Evolutionary conservation across 2,329 filamentous ascomycete species (phyloP).

Genomic region (Alternaria dauci): DNA sequence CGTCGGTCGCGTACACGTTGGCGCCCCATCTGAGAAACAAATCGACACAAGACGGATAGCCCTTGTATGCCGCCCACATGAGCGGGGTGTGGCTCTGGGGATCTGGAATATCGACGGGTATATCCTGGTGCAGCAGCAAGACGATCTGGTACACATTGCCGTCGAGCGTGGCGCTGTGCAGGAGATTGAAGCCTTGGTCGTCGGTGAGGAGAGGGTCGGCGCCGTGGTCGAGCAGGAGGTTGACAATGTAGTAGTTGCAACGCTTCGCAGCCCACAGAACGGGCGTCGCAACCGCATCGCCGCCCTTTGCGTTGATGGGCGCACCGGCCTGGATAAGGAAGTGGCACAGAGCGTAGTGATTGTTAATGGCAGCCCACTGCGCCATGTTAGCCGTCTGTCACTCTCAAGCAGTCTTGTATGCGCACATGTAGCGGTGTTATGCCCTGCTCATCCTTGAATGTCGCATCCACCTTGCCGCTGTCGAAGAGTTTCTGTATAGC

Average conservation of each 20-base stretch:
- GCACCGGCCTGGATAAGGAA: constrained; percentile 88
- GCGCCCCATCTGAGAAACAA: constrained; percentile 94
- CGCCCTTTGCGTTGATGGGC: constrained; percentile 93
- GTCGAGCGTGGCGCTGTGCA: constrained; percentile 96
- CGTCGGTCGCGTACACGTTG: constrained; percentile 87
- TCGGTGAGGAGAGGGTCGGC: constrained; percentile 93
- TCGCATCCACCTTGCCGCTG: constrained; percentile 79
- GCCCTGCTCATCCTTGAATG: constrained; percentile 86
- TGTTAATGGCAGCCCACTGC: constrained; percentile 99
- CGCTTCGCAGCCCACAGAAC: constrained; percentile 97
- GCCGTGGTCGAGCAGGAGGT: constrained; percentile 88
- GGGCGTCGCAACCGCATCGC: constrained; percentile 91
- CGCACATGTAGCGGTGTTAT: constrained; percentile 94
- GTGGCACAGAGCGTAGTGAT: constrained; percentile 96
- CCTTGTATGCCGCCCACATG: constrained; percentile 99
- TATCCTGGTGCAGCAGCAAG: constrained; percentile 91
- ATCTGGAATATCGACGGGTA: constrained; percentile 91
- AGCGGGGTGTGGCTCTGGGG: constrained; percentile 89
- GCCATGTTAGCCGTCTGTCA: constrained; percentile 16
- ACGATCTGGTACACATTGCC: constrained; percentile 91
- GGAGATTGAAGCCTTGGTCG: constrained; percentile 95
- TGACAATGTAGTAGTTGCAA: constrained; percentile 95
- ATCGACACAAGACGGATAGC: constrained; percentile 90
- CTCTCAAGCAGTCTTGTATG: background rate
- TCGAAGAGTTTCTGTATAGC: constrained; percentile 92